Base-by-base conservation (phyloP, 345 rosid genomes). In the Acer yangbiense region DNA sequence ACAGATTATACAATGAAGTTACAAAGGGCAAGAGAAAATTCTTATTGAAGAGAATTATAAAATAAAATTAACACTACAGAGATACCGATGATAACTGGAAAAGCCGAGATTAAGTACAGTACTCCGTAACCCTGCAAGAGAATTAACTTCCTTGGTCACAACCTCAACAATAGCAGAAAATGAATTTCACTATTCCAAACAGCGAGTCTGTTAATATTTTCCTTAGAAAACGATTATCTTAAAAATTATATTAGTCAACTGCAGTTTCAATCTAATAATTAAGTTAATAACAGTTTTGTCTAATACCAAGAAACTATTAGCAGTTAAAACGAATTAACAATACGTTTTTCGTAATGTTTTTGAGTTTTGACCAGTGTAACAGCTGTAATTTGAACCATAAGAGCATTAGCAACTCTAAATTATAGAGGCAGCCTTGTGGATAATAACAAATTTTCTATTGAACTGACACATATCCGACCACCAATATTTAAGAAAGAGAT, bases 71-170 rank as follows among this genome's bases (percentile, higher is more conserved):
- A 82, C 25, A 95, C 95, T 62, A 92, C 99, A 18, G 97, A 85
- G 48, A 95, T 76, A 77, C 98, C 98, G 4, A 95, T 93, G 89
- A 96, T 90, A 61, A 96, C 86, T 4, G 99, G 98, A 76, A 96
- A 92, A 79, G 95, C 96, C 7, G 96, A 81, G 77, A 95, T 95
- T 83, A 92, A 89, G 84, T 95, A 95, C 54, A 95, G 81, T 7
- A 95, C 98, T 87, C 98, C 98, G 74, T 89, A 96, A 75, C 99
- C 99, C 99, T 93, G 97, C 78, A 88, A 83, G 69, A 83, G 48
- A 68, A 65, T 78, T 54, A 62, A 58, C 54, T 75, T 35, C 66
- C 23, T 20, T 60, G 29, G 77, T 77, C 80, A 85, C 65, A 66
- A n/a, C 72, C 75, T 71, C 68, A 21, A 27, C 0, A 14, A 69